These are phyloP conservation scores for Aspergillus quadricinctus DNA, from an alignment of 2,329 filamentous ascomycete species.

Conservation along the genomic window DNA sequence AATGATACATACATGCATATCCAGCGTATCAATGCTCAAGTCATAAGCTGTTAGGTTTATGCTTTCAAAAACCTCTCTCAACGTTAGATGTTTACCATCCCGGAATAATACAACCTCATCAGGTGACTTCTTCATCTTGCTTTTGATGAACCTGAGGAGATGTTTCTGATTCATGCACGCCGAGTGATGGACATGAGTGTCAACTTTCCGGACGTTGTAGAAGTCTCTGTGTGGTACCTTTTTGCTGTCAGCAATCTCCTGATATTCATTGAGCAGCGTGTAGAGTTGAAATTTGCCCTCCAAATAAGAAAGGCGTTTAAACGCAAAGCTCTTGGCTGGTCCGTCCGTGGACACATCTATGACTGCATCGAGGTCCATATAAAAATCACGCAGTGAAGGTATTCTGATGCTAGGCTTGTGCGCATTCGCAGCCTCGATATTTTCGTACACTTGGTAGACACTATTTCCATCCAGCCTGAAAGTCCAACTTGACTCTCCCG, in stretches of 20 bases:
- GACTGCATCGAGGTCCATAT: constrained; percentile 86
- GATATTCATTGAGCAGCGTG: constrained; percentile 88
- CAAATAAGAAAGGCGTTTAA: constrained; percentile 86
- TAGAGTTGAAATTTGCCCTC: constrained; percentile 98
- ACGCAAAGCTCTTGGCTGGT: constrained; percentile 94
- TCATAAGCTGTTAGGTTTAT: constrained; percentile 98
- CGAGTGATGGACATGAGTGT: constrained; percentile 98
- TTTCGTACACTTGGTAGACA: constrained; percentile 89
- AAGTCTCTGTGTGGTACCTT: constrained; percentile 97
- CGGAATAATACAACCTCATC: constrained; percentile 90
- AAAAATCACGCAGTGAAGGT: constrained; percentile 92
- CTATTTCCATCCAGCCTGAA: constrained; percentile 78
- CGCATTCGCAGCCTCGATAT: constrained; percentile 55
- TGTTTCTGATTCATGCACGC: constrained; percentile 99
- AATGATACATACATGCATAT: constrained; percentile 77
- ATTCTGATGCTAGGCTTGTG: constrained; percentile 71
- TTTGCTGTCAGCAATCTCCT: constrained; percentile 97
- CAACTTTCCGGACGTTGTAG: constrained; percentile 97
- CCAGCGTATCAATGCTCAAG: constrained; percentile 93
- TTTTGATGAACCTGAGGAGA: constrained; percentile 96
- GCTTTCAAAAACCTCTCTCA: constrained; percentile 92
- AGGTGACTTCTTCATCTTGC: constrained; percentile 98
- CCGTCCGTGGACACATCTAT: constrained; percentile 90
- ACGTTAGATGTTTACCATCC: constrained; percentile 85
- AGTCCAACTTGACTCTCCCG: constrained; percentile 64